These are phyloP conservation scores for Vachellia pachyceras DNA, from an alignment of 306 rosid species.

Conservation along the genomic window DNA sequence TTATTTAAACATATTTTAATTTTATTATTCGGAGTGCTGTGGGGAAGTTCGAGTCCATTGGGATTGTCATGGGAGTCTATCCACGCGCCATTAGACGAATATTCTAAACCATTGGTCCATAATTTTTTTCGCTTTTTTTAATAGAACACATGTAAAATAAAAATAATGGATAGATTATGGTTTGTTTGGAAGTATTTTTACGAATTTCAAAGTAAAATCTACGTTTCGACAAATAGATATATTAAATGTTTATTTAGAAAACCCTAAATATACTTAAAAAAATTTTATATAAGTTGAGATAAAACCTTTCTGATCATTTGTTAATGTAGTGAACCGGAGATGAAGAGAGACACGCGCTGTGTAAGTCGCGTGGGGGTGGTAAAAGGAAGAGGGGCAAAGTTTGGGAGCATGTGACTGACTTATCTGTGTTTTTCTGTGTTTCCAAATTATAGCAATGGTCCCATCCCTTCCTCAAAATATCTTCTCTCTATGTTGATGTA, in stretches of 20 bases:
- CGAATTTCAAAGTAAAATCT: too few species aligned
- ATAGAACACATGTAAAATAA: too few species aligned
- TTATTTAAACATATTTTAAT: background rate
- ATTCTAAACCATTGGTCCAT: background rate
- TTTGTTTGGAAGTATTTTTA: too few species aligned
- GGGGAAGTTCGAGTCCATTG: background rate
- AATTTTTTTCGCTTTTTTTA: too few species aligned
- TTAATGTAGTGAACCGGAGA: too few species aligned
- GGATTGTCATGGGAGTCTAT: background rate
- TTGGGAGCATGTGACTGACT: background rate
- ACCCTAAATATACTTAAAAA: too few species aligned
- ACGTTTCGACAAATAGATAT: too few species aligned
- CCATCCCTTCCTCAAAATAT: background rate
- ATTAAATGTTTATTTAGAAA: too few species aligned
- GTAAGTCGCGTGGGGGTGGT: background rate
- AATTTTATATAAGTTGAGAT: too few species aligned
- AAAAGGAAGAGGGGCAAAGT: background rate
- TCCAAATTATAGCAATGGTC: background rate
- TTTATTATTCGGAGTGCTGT: background rate
- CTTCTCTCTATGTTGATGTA: background rate
- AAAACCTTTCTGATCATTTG: too few species aligned
- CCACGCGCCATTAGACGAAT: slow-evolving; percentile 13
- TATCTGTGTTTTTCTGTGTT: background rate
- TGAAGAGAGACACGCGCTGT: background rate
- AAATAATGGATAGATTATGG: too few species aligned